Evolutionary conservation across 495 filamentous ascomycete genomes (phyloP).

Genomic region (Cladorrhinum samala): DNA sequence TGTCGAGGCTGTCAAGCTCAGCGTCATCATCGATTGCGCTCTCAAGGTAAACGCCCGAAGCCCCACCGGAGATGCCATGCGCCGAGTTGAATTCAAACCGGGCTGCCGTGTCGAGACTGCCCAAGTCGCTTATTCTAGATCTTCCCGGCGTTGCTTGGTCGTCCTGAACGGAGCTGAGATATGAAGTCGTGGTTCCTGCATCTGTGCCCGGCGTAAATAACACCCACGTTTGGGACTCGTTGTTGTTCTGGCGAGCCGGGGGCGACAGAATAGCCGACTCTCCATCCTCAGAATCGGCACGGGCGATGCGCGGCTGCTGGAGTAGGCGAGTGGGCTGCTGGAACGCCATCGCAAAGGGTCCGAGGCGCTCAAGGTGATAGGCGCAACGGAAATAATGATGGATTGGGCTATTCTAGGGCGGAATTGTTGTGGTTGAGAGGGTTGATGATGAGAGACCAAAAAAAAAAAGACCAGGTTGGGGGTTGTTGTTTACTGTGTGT

Average conservation of each 20-base stretch:
- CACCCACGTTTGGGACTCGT: slow-evolving; percentile 90
- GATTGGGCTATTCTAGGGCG: not conserved
- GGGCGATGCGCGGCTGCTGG: slow-evolving; percentile 43
- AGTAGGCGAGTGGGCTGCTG: slow-evolving; percentile 64
- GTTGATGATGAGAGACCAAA: not conserved
- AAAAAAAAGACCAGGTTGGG: not conserved
- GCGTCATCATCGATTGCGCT: slow-evolving; percentile 60
- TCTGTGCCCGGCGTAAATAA: slow-evolving; percentile 77
- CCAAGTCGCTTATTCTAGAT: slow-evolving; percentile 78
- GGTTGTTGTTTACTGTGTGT: not conserved
- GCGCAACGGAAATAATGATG: not conserved
- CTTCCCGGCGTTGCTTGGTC: slow-evolving; percentile 66
- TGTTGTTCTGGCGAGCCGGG: slow-evolving; percentile 34
- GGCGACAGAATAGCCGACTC: slow-evolving; percentile 38
- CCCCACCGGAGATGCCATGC: slow-evolving; percentile 35
- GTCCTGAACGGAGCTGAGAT: slow-evolving; percentile 64
- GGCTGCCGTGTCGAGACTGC: slow-evolving; percentile 65
- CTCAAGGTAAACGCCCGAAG: slow-evolving; percentile 42
- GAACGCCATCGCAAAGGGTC: slow-evolving; percentile 62
- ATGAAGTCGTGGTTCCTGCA: slow-evolving; percentile 56
- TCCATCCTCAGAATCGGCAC: slow-evolving; percentile 35
- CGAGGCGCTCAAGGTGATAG: slow-evolving; percentile 4
- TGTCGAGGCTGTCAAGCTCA: slow-evolving; percentile 87
- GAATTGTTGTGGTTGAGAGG: not conserved
- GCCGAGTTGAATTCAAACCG: slow-evolving; percentile 40